Evolutionary conservation across 177 flowering plant genomes (phyloP), one percentile per base, ranked within the genome.

Genomic region (Viscum album): DNA sequence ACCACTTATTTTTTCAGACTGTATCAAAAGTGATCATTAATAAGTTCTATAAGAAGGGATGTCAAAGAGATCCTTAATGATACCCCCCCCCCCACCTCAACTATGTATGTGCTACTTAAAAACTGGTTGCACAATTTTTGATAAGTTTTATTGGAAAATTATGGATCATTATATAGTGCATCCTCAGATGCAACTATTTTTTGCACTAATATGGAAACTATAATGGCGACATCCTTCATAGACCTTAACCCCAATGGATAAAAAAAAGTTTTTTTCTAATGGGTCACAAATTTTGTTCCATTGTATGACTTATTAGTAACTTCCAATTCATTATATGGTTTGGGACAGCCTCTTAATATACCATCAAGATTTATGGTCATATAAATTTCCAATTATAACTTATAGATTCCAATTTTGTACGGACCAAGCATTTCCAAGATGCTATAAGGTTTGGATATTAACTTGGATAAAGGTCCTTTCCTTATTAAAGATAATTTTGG

Each of bases 151-250:
- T 39, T 88, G 92, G 56, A 62, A 70, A 93, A 89, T 83, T 91
- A 87, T 79, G 92, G 80, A 69, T 77, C 81, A 28, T 47, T 93
- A 35, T 93, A 85, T 81, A 79, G 83, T 77, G 89, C 95, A 78
- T 88, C 98, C 32, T 91, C 97, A 28, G 98, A 93, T 86, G 98
- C 97, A 72, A 93, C 97, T 13, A 63, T 87, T 28, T 83, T 95
- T 78, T 87, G 81, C 81, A 85, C 88, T 50, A 96, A 91, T 74
- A 73, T 93, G 77, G 98, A 90, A 77, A 87, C 96, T 77, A 95
- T 96, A 72, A 75, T 87, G 45, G 80, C 98, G 61, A 70, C 64
- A 67, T 76, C 84, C 47, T 70, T 89, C 78, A 83, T 88, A 85
- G 83, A 89, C 78, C 83, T 93, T 37, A 93, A 93, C 76, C 97